These are phyloP conservation scores for Exserohilum turcica DNA, from an alignment of 2,329 filamentous ascomycete genomes.

Conservation along the genomic window DNA sequence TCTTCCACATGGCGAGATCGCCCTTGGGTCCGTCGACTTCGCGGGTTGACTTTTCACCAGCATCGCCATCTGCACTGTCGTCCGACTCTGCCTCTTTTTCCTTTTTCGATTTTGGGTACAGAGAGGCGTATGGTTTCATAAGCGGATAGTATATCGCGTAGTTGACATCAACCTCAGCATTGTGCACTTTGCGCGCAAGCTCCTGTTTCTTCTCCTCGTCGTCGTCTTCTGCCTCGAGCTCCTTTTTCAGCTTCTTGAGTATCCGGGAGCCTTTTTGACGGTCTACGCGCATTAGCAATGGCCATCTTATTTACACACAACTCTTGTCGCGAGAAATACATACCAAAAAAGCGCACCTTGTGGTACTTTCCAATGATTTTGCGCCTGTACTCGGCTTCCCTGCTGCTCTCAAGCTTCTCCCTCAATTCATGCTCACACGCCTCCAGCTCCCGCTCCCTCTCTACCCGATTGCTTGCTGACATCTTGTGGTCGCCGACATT, in stretches of 20 bases:
- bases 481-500: conserved; percentile 55
- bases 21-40: conserved; percentile 52
- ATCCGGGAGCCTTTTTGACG: conserved; percentile 73
- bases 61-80: conserved; percentile 27
- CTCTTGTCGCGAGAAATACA: conserved; percentile 20
- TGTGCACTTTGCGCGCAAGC: conserved; percentile 65
- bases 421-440: conserved; percentile 68
- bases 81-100: conserved; percentile 24
- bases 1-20: conserved; percentile 68
- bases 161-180: conserved; percentile 73
- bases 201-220: conserved; percentile 58
- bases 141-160: conserved; percentile 77
- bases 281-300: conserved; percentile 53
- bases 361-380: conserved; percentile 80
- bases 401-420: conserved; percentile 49
- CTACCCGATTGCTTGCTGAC: conserved; percentile 69
- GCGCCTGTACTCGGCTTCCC: conserved; percentile 65
- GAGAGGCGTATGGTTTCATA: conserved; percentile 69
- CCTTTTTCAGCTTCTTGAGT: conserved; percentile 67
- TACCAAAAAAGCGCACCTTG: conserved; percentile 84
- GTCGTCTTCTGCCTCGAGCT: conserved; percentile 57
- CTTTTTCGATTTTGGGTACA: conserved; percentile 52
- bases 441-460: conserved; percentile 73
- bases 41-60: conserved; percentile 36
- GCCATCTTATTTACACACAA: neutral